Base-by-base conservation (phyloP, 2,329 filamentous ascomycete genomes). In the Triangularia verruculosa region DNA sequence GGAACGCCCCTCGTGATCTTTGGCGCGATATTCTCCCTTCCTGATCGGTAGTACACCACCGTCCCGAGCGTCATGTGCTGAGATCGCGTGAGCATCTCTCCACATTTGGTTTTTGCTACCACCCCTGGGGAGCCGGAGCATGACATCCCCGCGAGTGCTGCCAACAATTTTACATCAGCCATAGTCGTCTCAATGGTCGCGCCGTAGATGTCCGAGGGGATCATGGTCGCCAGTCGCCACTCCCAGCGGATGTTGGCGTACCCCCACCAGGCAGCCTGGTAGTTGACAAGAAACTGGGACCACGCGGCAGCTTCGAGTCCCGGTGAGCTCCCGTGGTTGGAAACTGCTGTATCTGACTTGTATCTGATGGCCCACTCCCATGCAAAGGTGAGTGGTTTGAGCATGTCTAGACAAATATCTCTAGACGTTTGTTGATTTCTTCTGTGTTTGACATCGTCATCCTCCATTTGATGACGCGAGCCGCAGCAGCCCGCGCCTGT, bases 61-160 rank as follows among this genome's bases (percentile, higher is more conserved):
- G 39, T 25, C 7, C 57, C 57, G 24, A 59, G 43, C 4, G 32
- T 17, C 9, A 59, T 43, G 17, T 59, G 57, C 4, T 52, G 57
- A n/a, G 57, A 59, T n/a, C 15, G 8, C 9, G 30, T 52, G n/a
- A 59, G 57, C 57, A 59, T 59, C 57, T 59, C 57, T 15, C 57
- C 57, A 15, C 57, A 59, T 11, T 51, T 27, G 6, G 43, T 52
- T 9, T 43, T 39, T 17, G 57, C 43, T n/a, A 53, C 15, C 27
- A 59, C 34, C 4, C 15, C 39, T 12, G 39, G 34, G n/a, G 47
- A 43, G 8, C 39, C 32, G 4, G 58, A 30, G n/a, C 6, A 6
- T 4, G 51, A 52, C 58, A 60, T 60, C 7, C 58, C 58, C 6
- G 43, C 20, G 25, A 60, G 20, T 22, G 43, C 43, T 9, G 58